A percentile compares a stretch with the other conserved stretches of the same genome.
Conservation (phyloP, 2,329 filamentous ascomycete genomes). For the Pseudogymnoascus sp. region DNA sequence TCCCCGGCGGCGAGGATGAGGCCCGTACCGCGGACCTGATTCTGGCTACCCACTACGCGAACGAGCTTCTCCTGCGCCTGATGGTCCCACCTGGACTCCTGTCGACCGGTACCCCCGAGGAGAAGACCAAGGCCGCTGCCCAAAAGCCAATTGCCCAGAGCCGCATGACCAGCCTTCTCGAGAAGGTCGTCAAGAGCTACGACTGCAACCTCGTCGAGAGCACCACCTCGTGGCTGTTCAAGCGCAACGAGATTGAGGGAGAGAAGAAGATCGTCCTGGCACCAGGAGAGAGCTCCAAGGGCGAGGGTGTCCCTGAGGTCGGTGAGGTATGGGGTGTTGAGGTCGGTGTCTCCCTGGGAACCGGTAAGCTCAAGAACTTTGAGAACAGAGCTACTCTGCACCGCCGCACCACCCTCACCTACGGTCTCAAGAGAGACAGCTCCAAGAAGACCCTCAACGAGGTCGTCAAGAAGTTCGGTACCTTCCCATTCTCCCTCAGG, state of each 20-base stretch:
- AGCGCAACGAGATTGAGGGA: slow-evolving; percentile 94
- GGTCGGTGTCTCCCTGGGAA: slow-evolving; percentile 82
- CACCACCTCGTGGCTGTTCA: slow-evolving; percentile 95
- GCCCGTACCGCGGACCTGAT: slow-evolving; percentile 80
- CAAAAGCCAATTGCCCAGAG: slow-evolving; percentile 77
- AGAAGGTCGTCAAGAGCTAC: slow-evolving; percentile 87
- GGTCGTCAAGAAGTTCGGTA: slow-evolving; percentile 94
- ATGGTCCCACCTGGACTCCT: slow-evolving; percentile 88
- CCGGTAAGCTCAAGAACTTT: slow-evolving; percentile 89
- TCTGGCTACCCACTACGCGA: slow-evolving; percentile 87
- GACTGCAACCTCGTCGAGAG: slow-evolving; percentile 92
- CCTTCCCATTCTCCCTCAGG: slow-evolving; percentile 94
- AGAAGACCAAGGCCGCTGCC: slow-evolving; percentile 83
- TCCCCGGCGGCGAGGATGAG: slow-evolving; percentile 59
- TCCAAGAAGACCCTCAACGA: slow-evolving; percentile 90
- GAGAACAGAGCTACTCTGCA: slow-evolving; percentile 86
- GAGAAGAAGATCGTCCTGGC: slow-evolving; percentile 85
- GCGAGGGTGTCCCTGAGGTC: slow-evolving; percentile 80
- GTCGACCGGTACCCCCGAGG: slow-evolving; percentile 77
- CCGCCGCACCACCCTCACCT: slow-evolving; percentile 85
- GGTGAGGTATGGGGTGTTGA: slow-evolving; percentile 98
- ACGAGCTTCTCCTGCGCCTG: slow-evolving; percentile 84
- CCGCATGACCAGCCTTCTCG: slow-evolving; percentile 79
- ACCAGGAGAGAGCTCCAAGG: slow-evolving; percentile 78
- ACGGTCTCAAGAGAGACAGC: slow-evolving; percentile 86